Percentiles rank a stretch among this genome's conserved stretches.
phyloP scores from a whole-genome alignment of 768 basidiomycete genomes.

The Coprinellus micaceus region DNA sequence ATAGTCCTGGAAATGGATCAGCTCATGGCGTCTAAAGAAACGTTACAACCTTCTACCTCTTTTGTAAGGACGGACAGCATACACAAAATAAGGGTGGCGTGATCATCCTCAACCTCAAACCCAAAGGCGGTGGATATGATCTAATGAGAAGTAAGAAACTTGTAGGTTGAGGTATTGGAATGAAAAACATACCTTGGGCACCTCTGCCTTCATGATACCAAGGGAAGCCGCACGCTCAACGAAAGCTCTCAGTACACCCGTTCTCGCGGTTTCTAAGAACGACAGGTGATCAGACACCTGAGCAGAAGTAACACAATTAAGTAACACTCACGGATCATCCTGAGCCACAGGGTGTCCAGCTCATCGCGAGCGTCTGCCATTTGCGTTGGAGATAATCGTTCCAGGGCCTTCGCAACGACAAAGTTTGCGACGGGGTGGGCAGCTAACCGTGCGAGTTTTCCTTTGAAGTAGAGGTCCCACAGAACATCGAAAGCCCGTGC shows the following conservation, averaged over 20 bases:
- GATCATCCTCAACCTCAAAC: slow-evolving; percentile 46
- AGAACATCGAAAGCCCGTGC: slow-evolving; percentile 55
- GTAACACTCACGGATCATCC: slow-evolving; percentile 59
- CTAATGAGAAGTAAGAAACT: slow-evolving; percentile 9
- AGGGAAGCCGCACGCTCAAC: slow-evolving; percentile 64
- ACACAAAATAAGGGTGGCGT: slow-evolving; percentile 59
- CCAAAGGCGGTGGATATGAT: slow-evolving; percentile 67
- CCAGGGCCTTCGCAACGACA: slow-evolving; percentile 78
- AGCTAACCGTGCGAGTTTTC: slow-evolving; percentile 68
- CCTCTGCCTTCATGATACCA: slow-evolving; percentile 40
- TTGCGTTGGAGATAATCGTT: slow-evolving; percentile 53
- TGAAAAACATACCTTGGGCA: slow-evolving; percentile 50
- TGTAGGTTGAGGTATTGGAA: background rate
- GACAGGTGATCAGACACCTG: no score
- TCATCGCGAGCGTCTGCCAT: slow-evolving; percentile 57
- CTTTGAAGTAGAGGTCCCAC: slow-evolving; percentile 77
- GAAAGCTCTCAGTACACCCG: slow-evolving; percentile 73
- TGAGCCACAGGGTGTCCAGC: slow-evolving; percentile 53
- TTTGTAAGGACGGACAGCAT: slow-evolving; percentile 52
- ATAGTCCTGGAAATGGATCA: slow-evolving; percentile 23
- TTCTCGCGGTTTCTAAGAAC: slow-evolving; percentile 59
- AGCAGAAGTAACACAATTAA: background rate
- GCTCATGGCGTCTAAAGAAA: slow-evolving; percentile 1
- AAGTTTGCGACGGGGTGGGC: slow-evolving; percentile 93
- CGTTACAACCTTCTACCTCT: slow-evolving; percentile 33